These are phyloP conservation scores for Lipomyces anomalus DNA, from an alignment of 805 yeast species.

Conservation along the genomic window DNA sequence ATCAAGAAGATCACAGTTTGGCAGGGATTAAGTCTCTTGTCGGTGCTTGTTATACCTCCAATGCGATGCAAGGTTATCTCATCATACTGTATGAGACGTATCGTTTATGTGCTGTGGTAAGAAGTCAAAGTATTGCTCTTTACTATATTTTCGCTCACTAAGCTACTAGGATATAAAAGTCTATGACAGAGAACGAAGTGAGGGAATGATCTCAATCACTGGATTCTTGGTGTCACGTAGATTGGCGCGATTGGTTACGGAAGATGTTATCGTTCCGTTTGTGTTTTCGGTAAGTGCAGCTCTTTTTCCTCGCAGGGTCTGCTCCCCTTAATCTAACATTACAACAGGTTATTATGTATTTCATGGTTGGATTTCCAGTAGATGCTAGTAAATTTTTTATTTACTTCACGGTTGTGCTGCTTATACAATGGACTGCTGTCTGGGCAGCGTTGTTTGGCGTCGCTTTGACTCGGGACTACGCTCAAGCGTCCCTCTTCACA, in stretches of 20 bases:
- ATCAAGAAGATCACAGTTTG: slow-evolving; percentile 43
- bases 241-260: slow-evolving; percentile 57
- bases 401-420: slow-evolving; percentile 53
- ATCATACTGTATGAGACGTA: slow-evolving; percentile 54
- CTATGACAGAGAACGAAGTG: slow-evolving; percentile 64
- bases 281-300: slow-evolving; percentile 51
- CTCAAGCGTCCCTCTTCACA: slow-evolving; percentile 55
- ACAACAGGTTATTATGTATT: no score
- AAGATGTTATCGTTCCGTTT: slow-evolving; percentile 60
- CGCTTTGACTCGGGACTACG: slow-evolving; percentile 54
- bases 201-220: slow-evolving; percentile 56
- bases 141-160: no score
- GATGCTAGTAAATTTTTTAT: slow-evolving; percentile 49
- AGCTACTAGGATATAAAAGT: slow-evolving; percentile 42
- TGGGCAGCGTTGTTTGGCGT: slow-evolving; percentile 49
- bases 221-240: slow-evolving; percentile 67
- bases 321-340: no score
- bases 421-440: slow-evolving; percentile 53
- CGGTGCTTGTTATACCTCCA: slow-evolving; percentile 48
- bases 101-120: slow-evolving; percentile 42
- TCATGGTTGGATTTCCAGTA: slow-evolving; percentile 67
- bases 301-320: no score
- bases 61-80: slow-evolving; percentile 51
- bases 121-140: neutral
- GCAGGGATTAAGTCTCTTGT: slow-evolving; percentile 61